Conservation (phyloP, 257 asterid genomes). For the Asclepias syriaca region DNA sequence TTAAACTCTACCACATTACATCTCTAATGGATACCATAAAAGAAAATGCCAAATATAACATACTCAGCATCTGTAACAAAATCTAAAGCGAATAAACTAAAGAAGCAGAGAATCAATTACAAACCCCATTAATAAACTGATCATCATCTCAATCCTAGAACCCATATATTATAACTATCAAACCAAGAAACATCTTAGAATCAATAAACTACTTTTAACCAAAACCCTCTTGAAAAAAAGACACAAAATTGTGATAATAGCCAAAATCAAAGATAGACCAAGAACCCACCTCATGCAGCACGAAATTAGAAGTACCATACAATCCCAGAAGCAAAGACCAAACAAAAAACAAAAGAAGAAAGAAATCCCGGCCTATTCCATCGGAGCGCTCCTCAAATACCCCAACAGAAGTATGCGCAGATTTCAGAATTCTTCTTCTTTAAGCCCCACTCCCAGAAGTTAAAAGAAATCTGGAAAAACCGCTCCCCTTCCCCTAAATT, state of each 20-base stretch:
- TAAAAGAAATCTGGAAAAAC: slow-evolving; percentile 17
- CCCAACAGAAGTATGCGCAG: background rate
- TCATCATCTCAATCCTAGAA: slow-evolving; percentile 13
- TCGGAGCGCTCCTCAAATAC: slow-evolving; percentile 1
- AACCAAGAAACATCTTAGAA: slow-evolving; percentile 9
- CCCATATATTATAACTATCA: slow-evolving; percentile 6
- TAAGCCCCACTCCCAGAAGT: slow-evolving; percentile 9
- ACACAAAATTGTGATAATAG: slow-evolving; percentile 21
- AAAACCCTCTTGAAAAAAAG: slow-evolving; percentile 7
- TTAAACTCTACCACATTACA: background rate
- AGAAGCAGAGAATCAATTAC: background rate
- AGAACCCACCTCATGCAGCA: slow-evolving; percentile 22
- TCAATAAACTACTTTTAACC: slow-evolving; percentile 13
- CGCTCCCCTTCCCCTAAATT: slow-evolving; percentile 8
- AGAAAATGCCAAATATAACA: slow-evolving; percentile 9
- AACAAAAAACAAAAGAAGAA: too few relatives aligned
- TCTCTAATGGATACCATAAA: slow-evolving; percentile 3
- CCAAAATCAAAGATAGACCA: slow-evolving; percentile 22
- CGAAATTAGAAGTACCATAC: slow-evolving; percentile 1
- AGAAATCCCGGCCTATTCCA: background rate
- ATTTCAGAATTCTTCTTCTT: background rate
- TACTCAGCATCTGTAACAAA: slow-evolving; percentile 7
- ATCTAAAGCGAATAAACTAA: slow-evolving; percentile 1
- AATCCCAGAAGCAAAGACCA: background rate
- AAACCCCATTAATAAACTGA: slow-evolving; percentile 2